phyloP scores from a whole-genome alignment of 768 basidiomycete genomes.

The Suillus bovinus region DNA sequence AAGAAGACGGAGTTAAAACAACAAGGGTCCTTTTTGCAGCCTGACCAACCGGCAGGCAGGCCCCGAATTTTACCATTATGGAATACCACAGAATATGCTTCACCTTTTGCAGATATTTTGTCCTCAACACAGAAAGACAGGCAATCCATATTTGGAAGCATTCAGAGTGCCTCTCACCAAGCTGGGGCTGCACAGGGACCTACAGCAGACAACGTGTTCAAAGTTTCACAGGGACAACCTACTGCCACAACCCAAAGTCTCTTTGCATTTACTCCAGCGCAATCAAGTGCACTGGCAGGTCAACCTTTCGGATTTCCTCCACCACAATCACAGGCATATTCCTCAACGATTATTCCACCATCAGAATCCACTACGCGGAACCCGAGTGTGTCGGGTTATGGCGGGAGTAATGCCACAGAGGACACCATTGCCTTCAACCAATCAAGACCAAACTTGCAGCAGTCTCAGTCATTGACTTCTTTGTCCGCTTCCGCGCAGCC shows the following conservation, averaged over 20 bases:
- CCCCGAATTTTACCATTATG: background rate
- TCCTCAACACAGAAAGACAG: background rate
- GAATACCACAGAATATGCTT: background rate
- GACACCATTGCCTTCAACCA: background rate
- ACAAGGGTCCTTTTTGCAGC: background rate
- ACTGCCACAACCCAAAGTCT: background rate
- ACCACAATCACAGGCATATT: background rate
- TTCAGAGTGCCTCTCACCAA: background rate
- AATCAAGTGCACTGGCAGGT: background rate
- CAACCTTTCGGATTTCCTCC: background rate
- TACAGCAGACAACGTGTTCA: background rate
- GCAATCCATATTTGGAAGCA: background rate
- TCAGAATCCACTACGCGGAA: background rate
- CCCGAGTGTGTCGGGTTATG: background rate
- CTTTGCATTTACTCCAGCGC: background rate
- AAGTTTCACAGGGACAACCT: background rate
- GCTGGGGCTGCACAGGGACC: background rate
- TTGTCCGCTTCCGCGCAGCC: background rate
- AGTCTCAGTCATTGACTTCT: background rate
- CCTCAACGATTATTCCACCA: background rate
- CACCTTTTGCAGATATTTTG: background rate
- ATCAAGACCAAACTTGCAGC: background rate
- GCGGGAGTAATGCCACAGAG: background rate
- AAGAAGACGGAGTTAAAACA: slow-evolving; percentile 19
- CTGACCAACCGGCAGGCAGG: background rate